Evolutionary conservation across 2,329 filamentous ascomycete species (phyloP), one percentile per base, ranked within the genome.

Genomic region (Hypocreales sp.): DNA sequence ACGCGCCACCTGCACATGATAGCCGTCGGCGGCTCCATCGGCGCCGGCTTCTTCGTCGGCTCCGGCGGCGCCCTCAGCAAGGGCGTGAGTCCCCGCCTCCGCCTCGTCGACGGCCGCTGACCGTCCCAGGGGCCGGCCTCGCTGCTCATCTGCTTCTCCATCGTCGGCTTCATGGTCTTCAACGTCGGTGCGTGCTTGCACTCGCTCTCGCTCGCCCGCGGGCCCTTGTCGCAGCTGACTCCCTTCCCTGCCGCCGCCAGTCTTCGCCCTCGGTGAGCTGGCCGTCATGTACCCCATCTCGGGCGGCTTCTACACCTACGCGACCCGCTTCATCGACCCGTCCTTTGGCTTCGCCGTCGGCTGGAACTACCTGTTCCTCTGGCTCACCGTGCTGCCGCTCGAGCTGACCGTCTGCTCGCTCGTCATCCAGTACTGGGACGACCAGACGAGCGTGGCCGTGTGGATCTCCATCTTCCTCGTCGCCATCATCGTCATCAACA

Each of bases 241-340:
- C 7, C 18, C 18, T 20, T 7, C 7, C 18, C n/a, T n/a, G n/a
- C n/a, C n/a, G n/a, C n/a, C n/a, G n/a, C n/a, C 19, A 47, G 60
- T 72, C 34, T 67, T 67, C 41, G 68, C 69, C 32, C 60, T 74
- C 26, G 69, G 67, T 37, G 70, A 74, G 43, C 49, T 74, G 27
- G 66, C 68, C 31, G 62, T 72, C 40, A 61, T 72, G 55, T 74
- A 64, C 35, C 69, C 69, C 11, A 60, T 73, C 41, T 70, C 67
- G 40, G 69, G 69, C 46, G 67, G 66, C 36, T 74, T 74, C 56
- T 72, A 70, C 40, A 67, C 64, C 15, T 73, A 71, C 50, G 66
- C 63, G 16, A 57, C 58, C 30, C 67, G 69, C 28, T 74, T 74
- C 41, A 64, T 74, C 35, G 68, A 71, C 42, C 68, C 68, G 15